phyloP scores from a whole-genome alignment of 176 grass and related monocot species.

The Aegilops tauschii region DNA sequence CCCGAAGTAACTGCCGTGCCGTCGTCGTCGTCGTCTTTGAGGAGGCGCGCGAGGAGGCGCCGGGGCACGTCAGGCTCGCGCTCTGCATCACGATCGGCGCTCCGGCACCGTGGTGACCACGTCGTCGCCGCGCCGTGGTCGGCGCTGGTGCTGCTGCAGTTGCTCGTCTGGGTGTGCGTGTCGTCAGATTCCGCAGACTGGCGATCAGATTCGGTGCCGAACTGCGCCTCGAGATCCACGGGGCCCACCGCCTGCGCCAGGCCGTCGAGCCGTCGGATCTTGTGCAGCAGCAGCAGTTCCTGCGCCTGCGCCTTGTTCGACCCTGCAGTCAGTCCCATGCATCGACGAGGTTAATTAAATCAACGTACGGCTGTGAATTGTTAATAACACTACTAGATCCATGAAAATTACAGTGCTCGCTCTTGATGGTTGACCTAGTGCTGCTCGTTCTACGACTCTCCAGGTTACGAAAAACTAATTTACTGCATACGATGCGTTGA shows the following conservation, averaged over 20 bases:
- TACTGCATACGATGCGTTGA: background rate
- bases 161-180: background rate
- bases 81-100: background rate
- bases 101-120: background rate
- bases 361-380: background rate
- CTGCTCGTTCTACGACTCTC: background rate
- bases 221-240: conserved; percentile 47
- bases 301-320: conserved; percentile 22
- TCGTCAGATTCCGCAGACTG: background rate
- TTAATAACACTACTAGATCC: background rate
- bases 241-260: conserved; percentile 23
- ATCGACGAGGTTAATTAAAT: background rate
- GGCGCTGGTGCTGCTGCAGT: background rate
- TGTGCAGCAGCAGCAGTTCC: conserved; percentile 19
- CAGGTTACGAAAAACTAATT: background rate
- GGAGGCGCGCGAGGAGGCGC: conserved; percentile 36
- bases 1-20: background rate
- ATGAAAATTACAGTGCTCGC: background rate
- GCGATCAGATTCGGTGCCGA: conserved; percentile 27
- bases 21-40: background rate
- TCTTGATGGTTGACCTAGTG: background rate
- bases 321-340: conserved; percentile 39
- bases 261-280: conserved; percentile 55
- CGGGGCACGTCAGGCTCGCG: background rate
- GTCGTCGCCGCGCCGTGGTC: background rate